A percentile compares a stretch with the other conserved stretches of the same genome.
These are phyloP conservation scores for Nakazawaea molendinolei DNA, from an alignment of 805 yeast species.

Conservation along the genomic window DNA sequence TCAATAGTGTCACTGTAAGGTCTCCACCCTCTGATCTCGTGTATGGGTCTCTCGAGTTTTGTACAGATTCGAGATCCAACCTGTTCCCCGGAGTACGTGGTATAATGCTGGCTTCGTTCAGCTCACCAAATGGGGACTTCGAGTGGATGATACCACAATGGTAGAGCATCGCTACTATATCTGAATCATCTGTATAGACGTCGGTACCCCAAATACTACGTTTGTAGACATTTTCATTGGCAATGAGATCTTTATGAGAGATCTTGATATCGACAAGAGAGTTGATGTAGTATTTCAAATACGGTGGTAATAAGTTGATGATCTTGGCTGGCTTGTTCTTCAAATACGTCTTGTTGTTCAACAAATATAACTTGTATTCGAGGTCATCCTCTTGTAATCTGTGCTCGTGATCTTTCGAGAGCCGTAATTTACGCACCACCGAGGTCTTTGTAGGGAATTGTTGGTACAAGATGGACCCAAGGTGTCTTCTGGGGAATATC, in stretches of 20 bases:
- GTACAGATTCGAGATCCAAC: slow-evolving; percentile 22
- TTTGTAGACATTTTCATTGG: slow-evolving; percentile 37
- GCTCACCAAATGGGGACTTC: slow-evolving; percentile 19
- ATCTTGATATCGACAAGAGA: slow-evolving; percentile 48
- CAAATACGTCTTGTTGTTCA: slow-evolving; percentile 15
- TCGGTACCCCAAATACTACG: slow-evolving; percentile 85
- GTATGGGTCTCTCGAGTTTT: slow-evolving; percentile 28
- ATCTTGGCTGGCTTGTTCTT: slow-evolving; percentile 25
- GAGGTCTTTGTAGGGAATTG: slow-evolving; percentile 45
- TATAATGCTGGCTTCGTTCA: slow-evolving; percentile 27
- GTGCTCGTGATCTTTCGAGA: slow-evolving; percentile 16
- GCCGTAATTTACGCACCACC: slow-evolving; percentile 16
- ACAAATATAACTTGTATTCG: slow-evolving; percentile 8
- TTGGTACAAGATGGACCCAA: slow-evolving; percentile 55
- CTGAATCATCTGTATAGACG: slow-evolving; percentile 90
- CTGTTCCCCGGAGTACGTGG: slow-evolving; percentile 35
- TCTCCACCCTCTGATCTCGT: slow-evolving; percentile 32
- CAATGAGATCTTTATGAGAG: slow-evolving; percentile 36
- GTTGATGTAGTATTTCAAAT: slow-evolving; percentile 34
- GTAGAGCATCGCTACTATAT: slow-evolving; percentile 62
- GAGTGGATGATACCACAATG: slow-evolving; percentile 65
- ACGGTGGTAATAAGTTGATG: slow-evolving; percentile 23
- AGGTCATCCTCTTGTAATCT: slow-evolving; percentile 14
- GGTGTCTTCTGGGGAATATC: slow-evolving; percentile 35
- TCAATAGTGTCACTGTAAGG: slow-evolving; percentile 46